Percentiles rank a stretch among this genome's conserved stretches.
phyloP scores from a whole-genome alignment of 2,329 filamentous ascomycete species.

The Sordariomycetes sp. region DNA sequence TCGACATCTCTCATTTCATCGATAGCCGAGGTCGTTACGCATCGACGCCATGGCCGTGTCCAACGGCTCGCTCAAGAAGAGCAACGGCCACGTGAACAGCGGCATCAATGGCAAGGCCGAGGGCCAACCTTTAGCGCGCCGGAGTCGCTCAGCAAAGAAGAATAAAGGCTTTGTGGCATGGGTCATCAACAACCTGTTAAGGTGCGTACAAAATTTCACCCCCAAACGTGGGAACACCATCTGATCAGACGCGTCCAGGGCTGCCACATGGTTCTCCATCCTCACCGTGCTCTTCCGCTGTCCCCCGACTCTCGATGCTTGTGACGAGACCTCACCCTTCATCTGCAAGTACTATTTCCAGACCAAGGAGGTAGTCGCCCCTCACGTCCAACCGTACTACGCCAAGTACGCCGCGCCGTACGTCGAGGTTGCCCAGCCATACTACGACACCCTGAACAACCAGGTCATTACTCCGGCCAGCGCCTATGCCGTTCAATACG shows the following conservation, averaged over 20 bases:
- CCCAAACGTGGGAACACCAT: too few relatives aligned
- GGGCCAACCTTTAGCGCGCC: constrained; percentile 11
- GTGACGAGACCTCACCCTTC: constrained; percentile 60
- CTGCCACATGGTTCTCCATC: constrained; percentile 80
- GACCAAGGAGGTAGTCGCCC: constrained; percentile 52
- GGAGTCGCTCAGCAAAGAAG: constrained; percentile 8
- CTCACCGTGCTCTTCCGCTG: constrained; percentile 76
- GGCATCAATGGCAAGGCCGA: constrained; percentile 18
- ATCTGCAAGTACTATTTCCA: constrained; percentile 80
- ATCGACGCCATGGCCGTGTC: constrained; percentile 16
- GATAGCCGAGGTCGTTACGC: too few relatives aligned
- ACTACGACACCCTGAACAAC: constrained; percentile 55
- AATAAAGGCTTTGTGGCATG: constrained; percentile 21
- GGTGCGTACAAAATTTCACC: too few relatives aligned
- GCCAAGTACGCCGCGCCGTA: constrained; percentile 76
- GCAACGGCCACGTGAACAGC: constrained; percentile 28
- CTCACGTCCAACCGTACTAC: constrained; percentile 80
- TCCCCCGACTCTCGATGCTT: constrained; percentile 57
- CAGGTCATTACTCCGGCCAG: constrained; percentile 61
- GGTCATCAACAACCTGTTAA: constrained; percentile 40
- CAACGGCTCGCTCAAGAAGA: constrained; percentile 19
- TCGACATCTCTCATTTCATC: too few relatives aligned
- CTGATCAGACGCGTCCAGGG: too few relatives aligned
- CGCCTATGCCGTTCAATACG: constrained; percentile 61
- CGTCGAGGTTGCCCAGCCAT: constrained; percentile 66